Percentiles rank a stretch among this genome's conserved stretches.
Conservation (phyloP, 2,329 filamentous ascomycete species). For the Xylaria polymorpha region DNA sequence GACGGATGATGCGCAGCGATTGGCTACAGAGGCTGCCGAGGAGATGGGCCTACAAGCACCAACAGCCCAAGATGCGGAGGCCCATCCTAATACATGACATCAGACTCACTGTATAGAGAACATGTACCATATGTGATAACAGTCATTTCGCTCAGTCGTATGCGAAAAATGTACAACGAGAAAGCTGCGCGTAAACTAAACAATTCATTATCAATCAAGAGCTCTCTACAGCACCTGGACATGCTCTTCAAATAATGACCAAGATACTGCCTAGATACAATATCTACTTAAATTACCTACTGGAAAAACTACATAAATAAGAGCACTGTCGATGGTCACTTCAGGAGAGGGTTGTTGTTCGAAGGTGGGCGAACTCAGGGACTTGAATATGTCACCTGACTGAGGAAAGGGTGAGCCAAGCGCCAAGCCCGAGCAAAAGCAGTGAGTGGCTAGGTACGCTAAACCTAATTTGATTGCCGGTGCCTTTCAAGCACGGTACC, state of each 20-base stretch:
- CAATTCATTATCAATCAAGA: not conserved
- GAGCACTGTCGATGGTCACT: too few species aligned
- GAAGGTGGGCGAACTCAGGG: too few species aligned
- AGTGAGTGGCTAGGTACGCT: too few species aligned
- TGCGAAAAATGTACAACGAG: not conserved
- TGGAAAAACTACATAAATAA: too few species aligned
- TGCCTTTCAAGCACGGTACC: not conserved
- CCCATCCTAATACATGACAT: not conserved
- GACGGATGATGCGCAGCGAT: conserved; percentile 20
- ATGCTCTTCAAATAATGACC: not conserved
- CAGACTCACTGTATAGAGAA: not conserved
- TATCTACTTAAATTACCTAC: too few species aligned
- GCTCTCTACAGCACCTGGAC: not conserved
- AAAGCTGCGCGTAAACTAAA: not conserved
- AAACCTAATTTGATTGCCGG: too few species aligned
- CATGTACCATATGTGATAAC: conserved; percentile 16
- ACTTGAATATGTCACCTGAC: too few species aligned
- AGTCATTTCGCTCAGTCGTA: not conserved
- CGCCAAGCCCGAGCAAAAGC: too few species aligned
- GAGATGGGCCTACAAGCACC: conserved; percentile 43
- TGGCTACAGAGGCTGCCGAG: conserved; percentile 37
- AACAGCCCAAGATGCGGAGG: conserved; percentile 18
- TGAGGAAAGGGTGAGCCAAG: not conserved
- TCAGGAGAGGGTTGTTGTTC: too few species aligned
- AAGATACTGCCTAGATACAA: too few species aligned